Evolutionary conservation across 2,329 filamentous ascomycete genomes (phyloP), one percentile per base, ranked within the genome.

Genomic region (Sphaerulina populicola): DNA sequence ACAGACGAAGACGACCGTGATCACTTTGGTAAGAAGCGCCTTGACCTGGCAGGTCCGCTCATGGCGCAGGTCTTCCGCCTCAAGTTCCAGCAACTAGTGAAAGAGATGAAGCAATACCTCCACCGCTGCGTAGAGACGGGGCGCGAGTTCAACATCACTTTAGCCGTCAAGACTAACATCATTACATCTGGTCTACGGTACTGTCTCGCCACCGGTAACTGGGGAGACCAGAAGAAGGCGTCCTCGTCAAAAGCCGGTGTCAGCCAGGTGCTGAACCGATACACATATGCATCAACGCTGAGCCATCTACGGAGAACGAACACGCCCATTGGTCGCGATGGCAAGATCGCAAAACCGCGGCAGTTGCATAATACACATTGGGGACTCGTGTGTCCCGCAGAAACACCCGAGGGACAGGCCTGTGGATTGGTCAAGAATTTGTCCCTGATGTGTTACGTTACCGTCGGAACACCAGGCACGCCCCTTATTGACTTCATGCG

Each of bases 201-300:
- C 71, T 96, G 93, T 47, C 77, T 98, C 56, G 91, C 93, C 23
- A 98, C 93, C 11, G 93, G 93, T 60, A 98, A 98, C 72, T 98
- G 93, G 94, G 94, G 93, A 65, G 93, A 98, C 60, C 93, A 98
- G 74, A 98, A 97, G 79, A 98, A 97, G 75, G 90, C 93, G 15
- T 86, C 87, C 62, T 91, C 85, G 61, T 88, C 90, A 1, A 97
- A 94, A 58, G 93, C 93, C 42, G 94, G 93, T 77, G 93, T 98
- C 42, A 97, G 91, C 43, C 93, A 98, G 72, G 94, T 98, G 72
- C 73, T 98, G 64, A 98, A 96, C 74, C 82, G 93, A 68, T 98
- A 97, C 69, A 97, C 94, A 0, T 98, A 96, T 66, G 83, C 93
- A 12, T 98, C 94, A 37, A 97, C 91, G 0, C 73, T 98, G 39